A percentile compares a stretch with the other conserved stretches of the same genome.
phyloP scores from a whole-genome alignment of 257 asterid genomes.

The Nicotiana sylvestris region DNA sequence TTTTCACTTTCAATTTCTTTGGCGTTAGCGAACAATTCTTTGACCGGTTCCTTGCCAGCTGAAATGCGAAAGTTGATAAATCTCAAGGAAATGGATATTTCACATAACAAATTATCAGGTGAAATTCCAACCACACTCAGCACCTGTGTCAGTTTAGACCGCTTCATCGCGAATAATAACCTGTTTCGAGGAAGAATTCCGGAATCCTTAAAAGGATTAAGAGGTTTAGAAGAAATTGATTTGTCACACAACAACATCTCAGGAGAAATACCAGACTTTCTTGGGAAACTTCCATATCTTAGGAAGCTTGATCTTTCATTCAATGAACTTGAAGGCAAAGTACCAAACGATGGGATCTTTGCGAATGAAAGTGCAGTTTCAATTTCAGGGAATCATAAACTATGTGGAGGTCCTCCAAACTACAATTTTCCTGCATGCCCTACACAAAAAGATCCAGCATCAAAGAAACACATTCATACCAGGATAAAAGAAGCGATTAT shows the following conservation, averaged over 20 bases:
- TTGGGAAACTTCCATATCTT: slow-evolving; percentile 20
- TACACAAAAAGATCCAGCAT: not conserved
- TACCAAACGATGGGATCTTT: slow-evolving; percentile 30
- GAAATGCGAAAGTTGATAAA: slow-evolving; percentile 11
- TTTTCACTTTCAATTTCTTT: slow-evolving; percentile 11
- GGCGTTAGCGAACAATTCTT: slow-evolving; percentile 12
- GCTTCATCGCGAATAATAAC: slow-evolving; percentile 7
- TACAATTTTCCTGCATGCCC: slow-evolving; percentile 24
- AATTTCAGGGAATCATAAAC: slow-evolving; percentile 22
- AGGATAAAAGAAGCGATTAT: slow-evolving; percentile 13
- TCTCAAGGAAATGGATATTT: slow-evolving; percentile 20
- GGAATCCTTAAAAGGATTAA: slow-evolving; percentile 10
- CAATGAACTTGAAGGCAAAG: slow-evolving; percentile 33
- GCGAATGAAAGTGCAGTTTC: slow-evolving; percentile 24
- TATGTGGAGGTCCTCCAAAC: slow-evolving; percentile 32
- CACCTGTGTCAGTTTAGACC: slow-evolving; percentile 15
- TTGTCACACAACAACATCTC: slow-evolving; percentile 20
- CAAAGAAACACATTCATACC: not conserved
- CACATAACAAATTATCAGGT: slow-evolving; percentile 20
- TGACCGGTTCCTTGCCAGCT: not conserved
- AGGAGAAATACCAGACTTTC: slow-evolving; percentile 15
- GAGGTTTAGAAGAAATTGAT: slow-evolving; percentile 13
- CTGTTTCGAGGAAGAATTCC: slow-evolving; percentile 21
- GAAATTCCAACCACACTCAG: slow-evolving; percentile 10
- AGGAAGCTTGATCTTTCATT: slow-evolving; percentile 32